These are phyloP conservation scores for Gloeostereum incarnatum DNA, from an alignment of 768 basidiomycete species.

Conservation along the genomic window DNA sequence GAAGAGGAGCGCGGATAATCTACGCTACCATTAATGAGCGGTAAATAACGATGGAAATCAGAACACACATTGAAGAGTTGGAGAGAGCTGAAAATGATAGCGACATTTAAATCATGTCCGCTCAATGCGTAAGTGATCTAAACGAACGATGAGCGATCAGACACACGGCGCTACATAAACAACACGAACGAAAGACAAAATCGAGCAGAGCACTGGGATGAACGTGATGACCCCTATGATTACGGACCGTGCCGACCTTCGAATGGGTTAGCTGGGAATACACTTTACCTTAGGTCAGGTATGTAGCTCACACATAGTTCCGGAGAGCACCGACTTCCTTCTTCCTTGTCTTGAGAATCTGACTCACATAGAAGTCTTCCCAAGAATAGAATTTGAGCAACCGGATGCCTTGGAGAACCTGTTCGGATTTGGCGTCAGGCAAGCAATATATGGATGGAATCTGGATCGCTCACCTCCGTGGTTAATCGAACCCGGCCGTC, in stretches of 20 bases:
- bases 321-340: constrained; percentile 12
- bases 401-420: constrained; percentile 38
- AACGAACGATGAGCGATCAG: constrained; percentile 12
- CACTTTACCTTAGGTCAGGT: constrained; percentile 1
- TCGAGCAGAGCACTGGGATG: constrained; percentile 25
- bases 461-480: constrained; percentile 34
- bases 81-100: constrained; percentile 33
- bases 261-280: neutral
- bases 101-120: constrained; percentile 30
- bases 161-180: constrained; percentile 21
- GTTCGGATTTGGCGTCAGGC: too few relatives aligned
- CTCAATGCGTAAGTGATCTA: constrained; percentile 26
- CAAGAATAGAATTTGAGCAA: constrained; percentile 37
- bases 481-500: constrained; percentile 58
- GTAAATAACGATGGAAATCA: neutral
- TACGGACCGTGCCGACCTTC: constrained; percentile 2
- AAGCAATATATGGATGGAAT: too few relatives aligned
- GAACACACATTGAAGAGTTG: constrained; percentile 18
- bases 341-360: constrained; percentile 11
- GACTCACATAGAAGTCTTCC: constrained; percentile 21
- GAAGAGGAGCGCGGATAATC: constrained; percentile 30
- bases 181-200: constrained; percentile 25
- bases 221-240: constrained; percentile 14
- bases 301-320: constrained; percentile 12
- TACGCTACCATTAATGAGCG: constrained; percentile 6